Evolutionary conservation across 768 basidiomycete genomes (phyloP), one percentile per base, ranked within the genome.

Genomic region (Lentinula aciculospora): DNA sequence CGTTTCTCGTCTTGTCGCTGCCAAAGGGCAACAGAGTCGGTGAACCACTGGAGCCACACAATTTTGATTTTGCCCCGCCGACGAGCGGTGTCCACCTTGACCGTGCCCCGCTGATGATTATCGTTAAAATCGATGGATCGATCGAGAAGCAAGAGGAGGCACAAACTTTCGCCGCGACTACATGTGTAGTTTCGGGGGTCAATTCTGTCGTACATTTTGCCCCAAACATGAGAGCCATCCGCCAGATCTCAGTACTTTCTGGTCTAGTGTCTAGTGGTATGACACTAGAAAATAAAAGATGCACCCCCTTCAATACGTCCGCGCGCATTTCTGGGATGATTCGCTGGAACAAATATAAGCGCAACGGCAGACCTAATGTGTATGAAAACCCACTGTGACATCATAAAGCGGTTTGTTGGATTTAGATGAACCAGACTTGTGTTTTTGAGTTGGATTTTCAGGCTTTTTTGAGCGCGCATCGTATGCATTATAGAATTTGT

Each of bases 261-360:
- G 92, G 89, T 57, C 74, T 77, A 3, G 84, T 86, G 64, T 93
- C 88, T n/a, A 95, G 81, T 3, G 96, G 94, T 57, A 98, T 94
- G 39, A 99, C 85, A 57, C 94, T 92, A 1, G 96, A 98, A 72
- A 99, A 98, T 34, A 96, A 77, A 31, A 99, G 81, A 65, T 89
- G 84, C 28, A 87, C 80, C 28, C 89, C 91, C 34, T 80, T 78
- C n/a, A 98, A 78, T 0, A 92, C 88, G 63, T 83, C 80, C 23
- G 76, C 67, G 54, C 96, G 88, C 70, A 96, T 79, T 55, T 77
- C 75, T 13, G 92, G 92, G 53, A 98, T 95, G 62, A 99, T 97
- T 53, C 70, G 72, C 95, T 98, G 64, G 53, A 53, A 34, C 39
- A 17, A n/a, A 56, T 32, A 40, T 19, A 40, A 56, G 47, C 40